Evolutionary conservation across 805 yeast genomes (phyloP).

Genomic region (Brettanomyces sp.): DNA sequence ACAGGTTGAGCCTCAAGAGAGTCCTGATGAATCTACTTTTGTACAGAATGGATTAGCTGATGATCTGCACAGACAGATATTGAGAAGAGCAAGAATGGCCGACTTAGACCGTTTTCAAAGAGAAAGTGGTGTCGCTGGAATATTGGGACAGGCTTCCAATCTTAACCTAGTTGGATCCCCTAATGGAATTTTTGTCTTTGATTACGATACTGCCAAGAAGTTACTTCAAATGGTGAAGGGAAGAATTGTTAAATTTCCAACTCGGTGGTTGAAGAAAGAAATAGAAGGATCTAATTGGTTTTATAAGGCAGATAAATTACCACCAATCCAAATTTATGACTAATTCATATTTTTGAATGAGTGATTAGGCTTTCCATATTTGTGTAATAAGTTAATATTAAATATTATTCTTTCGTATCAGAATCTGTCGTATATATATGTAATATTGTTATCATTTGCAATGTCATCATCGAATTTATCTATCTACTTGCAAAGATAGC

Average conservation of each 20-base stretch:
- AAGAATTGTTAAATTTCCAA: constrained; percentile 83
- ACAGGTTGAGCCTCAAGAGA: neutral
- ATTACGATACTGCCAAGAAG: constrained; percentile 67
- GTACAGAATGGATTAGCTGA: neutral
- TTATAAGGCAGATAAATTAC: constrained; percentile 84
- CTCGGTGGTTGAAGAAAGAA: constrained; percentile 83
- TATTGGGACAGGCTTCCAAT: constrained; percentile 2
- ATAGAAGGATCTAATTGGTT: constrained; percentile 92
- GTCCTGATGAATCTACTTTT: neutral
- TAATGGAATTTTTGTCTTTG: constrained; percentile 25
- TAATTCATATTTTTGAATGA: constrained; percentile 16
- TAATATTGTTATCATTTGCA: too few species aligned
- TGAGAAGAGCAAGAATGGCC: constrained; percentile 19
- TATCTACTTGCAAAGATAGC: too few species aligned
- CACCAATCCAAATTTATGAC: constrained; percentile 92
- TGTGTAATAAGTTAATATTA: too few species aligned
- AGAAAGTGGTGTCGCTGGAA: constrained; percentile 6
- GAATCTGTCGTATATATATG: too few species aligned
- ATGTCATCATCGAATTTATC: neutral
- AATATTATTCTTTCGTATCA: too few species aligned
- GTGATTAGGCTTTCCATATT: too few species aligned
- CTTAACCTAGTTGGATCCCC: constrained; percentile 2
- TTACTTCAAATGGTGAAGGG: constrained; percentile 71
- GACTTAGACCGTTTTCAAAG: constrained; percentile 21
- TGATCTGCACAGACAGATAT: constrained; percentile 8